phyloP scores from a whole-genome alignment of 495 filamentous ascomycete genomes.

The Echria macrotheca region DNA sequence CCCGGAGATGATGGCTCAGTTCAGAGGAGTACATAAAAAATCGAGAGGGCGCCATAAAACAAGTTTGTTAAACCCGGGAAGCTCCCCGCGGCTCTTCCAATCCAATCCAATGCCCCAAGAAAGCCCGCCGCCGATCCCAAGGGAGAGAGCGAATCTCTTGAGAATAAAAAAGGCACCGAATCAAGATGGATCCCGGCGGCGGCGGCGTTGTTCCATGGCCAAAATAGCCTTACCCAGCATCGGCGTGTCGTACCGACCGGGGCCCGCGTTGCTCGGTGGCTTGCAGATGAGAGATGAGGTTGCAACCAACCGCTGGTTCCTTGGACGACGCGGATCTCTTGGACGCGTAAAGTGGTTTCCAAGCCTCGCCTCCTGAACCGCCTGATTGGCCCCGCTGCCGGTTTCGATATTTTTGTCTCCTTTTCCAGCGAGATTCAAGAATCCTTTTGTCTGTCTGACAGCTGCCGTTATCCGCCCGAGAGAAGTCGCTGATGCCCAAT shows the following conservation, averaged over 20 bases:
- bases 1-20: no score
- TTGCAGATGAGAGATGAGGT: background rate
- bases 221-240: constrained; percentile 4
- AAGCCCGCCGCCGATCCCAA: no score
- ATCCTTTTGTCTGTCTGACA: background rate
- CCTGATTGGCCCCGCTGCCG: background rate
- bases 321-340: constrained; percentile 4
- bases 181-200: background rate
- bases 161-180: background rate
- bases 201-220: background rate
- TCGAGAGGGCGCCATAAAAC: no score
- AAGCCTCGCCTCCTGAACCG: background rate
- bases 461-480: background rate
- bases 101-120: no score
- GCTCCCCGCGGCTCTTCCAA: no score
- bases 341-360: constrained; percentile 9
- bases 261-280: constrained; percentile 1
- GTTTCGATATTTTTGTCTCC: background rate
- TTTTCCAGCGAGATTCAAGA: background rate
- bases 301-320: background rate
- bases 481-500: background rate
- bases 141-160: no score
- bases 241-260: constrained; percentile 2
- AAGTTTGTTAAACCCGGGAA: no score
- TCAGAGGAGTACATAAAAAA: no score